A percentile compares a stretch with the other conserved stretches of the same genome.
These are phyloP conservation scores for Tricholoma sp. DNA, from an alignment of 768 basidiomycete genomes.

Conservation along the genomic window DNA sequence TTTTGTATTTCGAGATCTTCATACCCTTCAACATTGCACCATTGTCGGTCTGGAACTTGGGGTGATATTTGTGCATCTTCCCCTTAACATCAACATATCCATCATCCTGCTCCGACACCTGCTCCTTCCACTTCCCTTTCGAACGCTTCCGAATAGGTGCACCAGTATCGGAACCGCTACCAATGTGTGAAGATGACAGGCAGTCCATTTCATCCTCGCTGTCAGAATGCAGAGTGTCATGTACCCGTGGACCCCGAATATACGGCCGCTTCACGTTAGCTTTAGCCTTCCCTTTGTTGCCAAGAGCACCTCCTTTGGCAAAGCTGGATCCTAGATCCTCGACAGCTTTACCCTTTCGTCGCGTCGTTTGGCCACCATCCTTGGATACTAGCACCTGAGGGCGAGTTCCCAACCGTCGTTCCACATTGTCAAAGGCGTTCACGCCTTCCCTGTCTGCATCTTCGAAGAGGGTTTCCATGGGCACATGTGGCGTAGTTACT, in stretches of 20 bases:
- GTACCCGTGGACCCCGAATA: not conserved
- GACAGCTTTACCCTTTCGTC: constrained; percentile 1
- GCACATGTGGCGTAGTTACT: not conserved
- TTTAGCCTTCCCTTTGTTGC: not conserved
- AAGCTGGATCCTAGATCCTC: constrained; percentile 3
- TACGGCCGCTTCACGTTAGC: not conserved
- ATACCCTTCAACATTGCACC: not conserved
- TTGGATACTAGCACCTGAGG: not conserved
- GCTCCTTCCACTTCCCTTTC: not conserved
- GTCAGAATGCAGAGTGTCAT: not conserved
- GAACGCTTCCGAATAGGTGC: not conserved
- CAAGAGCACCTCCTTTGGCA: not conserved
- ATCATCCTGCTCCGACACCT: not conserved
- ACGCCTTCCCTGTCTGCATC: not conserved
- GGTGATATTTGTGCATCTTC: not conserved
- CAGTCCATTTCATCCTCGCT: not conserved
- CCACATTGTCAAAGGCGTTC: not conserved
- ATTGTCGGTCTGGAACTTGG: not conserved
- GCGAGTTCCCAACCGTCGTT: not conserved
- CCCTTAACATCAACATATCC: not conserved
- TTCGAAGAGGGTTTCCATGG: not conserved
- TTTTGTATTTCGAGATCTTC: too few relatives aligned
- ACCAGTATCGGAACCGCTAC: not conserved
- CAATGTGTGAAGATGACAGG: not conserved
- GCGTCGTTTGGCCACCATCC: not conserved